Base-by-base conservation (phyloP, 2,329 filamentous ascomycete genomes). In the Calonectria ilicicola region DNA sequence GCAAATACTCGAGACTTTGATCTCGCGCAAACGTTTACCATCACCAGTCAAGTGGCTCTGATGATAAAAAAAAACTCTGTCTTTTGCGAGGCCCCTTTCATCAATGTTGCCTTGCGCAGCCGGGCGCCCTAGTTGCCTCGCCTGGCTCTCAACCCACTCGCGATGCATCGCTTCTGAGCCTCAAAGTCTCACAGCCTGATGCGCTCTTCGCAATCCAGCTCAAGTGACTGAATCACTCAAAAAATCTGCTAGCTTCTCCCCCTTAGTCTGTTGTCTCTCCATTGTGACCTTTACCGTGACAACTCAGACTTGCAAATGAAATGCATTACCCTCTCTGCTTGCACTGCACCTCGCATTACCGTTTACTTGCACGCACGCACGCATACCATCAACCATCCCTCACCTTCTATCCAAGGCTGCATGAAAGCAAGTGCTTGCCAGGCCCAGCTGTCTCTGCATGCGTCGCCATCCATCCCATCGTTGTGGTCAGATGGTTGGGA, bases 151-250 rank as follows among this genome's bases (percentile, higher is more conserved):
- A 40, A 68, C n/a, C 60, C 44, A 51, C 40, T 40, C 21, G 29
- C 40, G 63, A 63, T 53, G 69, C 73, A 62, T 49, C 53, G 35
- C 42, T 32, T 66, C 63, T 38, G n/a, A 40, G 42, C 66, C 51
- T 35, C 67, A 46, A 51, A 56, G 53, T 27, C 46, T 65, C 47
- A 40, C 56, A 23, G 58, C 44, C 44, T 42, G 26, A 17, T 35
- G 27, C 42, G 40, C 21, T 40, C 42, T 58, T 66, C 51, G 69
- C 69, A 69, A 74, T 72, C 56, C 53, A 68, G 69, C 62, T 69
- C 69, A 68, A 75, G 73, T 70, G 67, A 74, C 73, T 78, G 79
- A 81, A 76, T 81, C 79, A 80, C 75, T 47, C 47, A 35, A 67
- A 65, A 21, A 53, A 47, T 67, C 46, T 64, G n/a, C 63, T 56